Evolutionary conservation across 495 filamentous ascomycete genomes (phyloP).

Genomic region (Pseudotulostoma volvatum): DNA sequence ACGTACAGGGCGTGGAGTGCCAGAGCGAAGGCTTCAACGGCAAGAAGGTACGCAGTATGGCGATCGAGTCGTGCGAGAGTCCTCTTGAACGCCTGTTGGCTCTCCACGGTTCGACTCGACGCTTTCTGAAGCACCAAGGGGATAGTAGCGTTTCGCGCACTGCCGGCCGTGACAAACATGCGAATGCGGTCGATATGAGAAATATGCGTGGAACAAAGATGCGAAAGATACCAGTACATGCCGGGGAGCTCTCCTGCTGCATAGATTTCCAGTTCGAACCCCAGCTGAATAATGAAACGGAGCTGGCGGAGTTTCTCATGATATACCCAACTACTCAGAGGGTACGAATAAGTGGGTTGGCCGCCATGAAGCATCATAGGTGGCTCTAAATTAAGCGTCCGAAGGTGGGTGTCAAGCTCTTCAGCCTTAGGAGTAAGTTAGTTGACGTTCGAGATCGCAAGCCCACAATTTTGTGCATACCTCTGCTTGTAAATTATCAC

Average conservation of each 20-base stretch:
- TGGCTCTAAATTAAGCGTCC: conserved; percentile 42
- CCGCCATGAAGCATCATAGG: conserved; percentile 30
- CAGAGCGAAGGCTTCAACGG: conserved; percentile 53
- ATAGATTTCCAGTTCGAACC: conserved; percentile 90
- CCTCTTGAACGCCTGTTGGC: conserved; percentile 27
- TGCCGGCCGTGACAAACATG: conserved; percentile 33
- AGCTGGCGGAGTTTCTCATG: conserved; percentile 76
- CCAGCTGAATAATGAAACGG: conserved; percentile 77
- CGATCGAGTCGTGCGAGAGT: conserved; percentile 43
- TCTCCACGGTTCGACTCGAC: conserved; percentile 12
- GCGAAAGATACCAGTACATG: conserved; percentile 70
- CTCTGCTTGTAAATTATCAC: conserved; percentile 73
- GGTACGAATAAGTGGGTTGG: conserved; percentile 43
- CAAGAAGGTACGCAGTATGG: conserved; percentile 48
- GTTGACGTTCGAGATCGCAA: neutral
- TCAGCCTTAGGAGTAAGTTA: conserved; percentile 35
- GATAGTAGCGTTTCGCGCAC: conserved; percentile 16
- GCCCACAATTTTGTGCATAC: conserved; percentile 16
- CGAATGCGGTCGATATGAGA: conserved; percentile 55
- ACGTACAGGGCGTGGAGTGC: conserved; percentile 52
- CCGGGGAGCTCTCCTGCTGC: conserved; percentile 67
- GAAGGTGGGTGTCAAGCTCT: conserved; percentile 58
- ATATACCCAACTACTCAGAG: conserved; percentile 77
- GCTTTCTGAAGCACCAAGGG: neutral
- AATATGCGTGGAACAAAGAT: conserved; percentile 32